Evolutionary conservation across 2,329 filamentous ascomycete genomes (phyloP).

Genomic region (Raffaelea deltoideospora): DNA sequence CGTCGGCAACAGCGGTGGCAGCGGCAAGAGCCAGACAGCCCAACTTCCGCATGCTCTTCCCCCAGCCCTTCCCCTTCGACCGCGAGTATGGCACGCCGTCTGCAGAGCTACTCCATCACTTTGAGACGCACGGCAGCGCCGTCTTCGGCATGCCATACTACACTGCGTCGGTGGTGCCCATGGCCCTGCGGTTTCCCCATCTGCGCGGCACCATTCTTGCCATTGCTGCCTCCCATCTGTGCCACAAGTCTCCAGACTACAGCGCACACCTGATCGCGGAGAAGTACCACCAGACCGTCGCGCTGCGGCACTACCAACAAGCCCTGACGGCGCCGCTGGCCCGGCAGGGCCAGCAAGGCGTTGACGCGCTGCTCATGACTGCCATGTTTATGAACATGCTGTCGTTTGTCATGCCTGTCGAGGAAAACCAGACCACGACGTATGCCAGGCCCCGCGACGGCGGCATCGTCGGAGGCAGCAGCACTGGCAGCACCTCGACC

Average conservation of each 20-base stretch:
- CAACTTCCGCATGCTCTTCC: slow-evolving; percentile 2
- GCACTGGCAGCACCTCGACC: not conserved
- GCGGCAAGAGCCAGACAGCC: not conserved
- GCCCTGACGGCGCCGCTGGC: slow-evolving; percentile 9
- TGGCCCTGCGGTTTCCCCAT: slow-evolving; percentile 7
- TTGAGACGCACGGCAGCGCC: slow-evolving; percentile 1
- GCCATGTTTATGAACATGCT: slow-evolving; percentile 13
- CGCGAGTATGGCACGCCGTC: slow-evolving; percentile 8
- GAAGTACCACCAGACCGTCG: slow-evolving; percentile 11
- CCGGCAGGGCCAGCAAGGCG: slow-evolving; percentile 8
- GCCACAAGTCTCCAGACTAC: slow-evolving; percentile 7
- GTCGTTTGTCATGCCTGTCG: slow-evolving; percentile 10
- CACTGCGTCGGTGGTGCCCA: slow-evolving; percentile 5
- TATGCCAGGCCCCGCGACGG: too few species aligned
- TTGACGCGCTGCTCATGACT: slow-evolving; percentile 10
- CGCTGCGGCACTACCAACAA: slow-evolving; percentile 8
- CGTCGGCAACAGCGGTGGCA: not conserved
- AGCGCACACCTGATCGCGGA: slow-evolving; percentile 9
- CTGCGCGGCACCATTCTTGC: slow-evolving; percentile 9
- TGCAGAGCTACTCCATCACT: slow-evolving; percentile 9
- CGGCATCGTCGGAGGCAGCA: not conserved
- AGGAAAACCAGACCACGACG: too few species aligned
- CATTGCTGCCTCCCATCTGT: slow-evolving; percentile 9
- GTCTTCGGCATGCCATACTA: slow-evolving; percentile 10
- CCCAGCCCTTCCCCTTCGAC: slow-evolving; percentile 2